These are phyloP conservation scores for Penicillium salamii DNA, from an alignment of 495 filamentous ascomycete species.

Conservation along the genomic window DNA sequence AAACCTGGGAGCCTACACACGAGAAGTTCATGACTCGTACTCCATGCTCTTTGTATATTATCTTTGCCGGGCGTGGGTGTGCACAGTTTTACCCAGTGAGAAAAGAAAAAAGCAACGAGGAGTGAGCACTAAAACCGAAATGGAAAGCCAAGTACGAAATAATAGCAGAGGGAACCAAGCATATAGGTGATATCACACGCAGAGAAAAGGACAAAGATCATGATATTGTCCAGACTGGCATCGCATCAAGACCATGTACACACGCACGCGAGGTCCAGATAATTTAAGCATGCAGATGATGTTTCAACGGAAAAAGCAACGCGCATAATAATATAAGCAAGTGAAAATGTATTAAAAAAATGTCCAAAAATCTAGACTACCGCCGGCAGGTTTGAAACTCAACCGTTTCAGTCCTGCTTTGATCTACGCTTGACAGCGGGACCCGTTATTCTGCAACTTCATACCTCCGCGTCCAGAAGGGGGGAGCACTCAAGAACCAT, in stretches of 20 bases:
- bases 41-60: too few relatives aligned
- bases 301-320: conserved; percentile 3
- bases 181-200: too few relatives aligned
- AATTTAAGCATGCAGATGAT: not conserved
- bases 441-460: conserved; percentile 4
- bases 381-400: not conserved
- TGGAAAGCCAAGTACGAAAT: too few relatives aligned
- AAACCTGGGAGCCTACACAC: not conserved
- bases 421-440: not conserved
- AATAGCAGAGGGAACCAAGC: too few relatives aligned
- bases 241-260: too few relatives aligned
- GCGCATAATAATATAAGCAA: not conserved
- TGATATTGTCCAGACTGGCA: not conserved
- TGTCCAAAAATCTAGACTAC: not conserved
- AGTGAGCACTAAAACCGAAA: too few relatives aligned
- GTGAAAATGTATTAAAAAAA: not conserved
- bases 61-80: too few relatives aligned
- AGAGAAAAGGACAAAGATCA: not conserved
- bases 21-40: too few relatives aligned
- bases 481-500: conserved; percentile 4
- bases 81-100: too few relatives aligned
- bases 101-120: too few relatives aligned
- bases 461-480: conserved; percentile 1
- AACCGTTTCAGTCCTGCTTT: not conserved
- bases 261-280: not conserved